Base-by-base conservation (phyloP, 768 basidiomycete species). In the Agaricus sinodeliciosus region DNA sequence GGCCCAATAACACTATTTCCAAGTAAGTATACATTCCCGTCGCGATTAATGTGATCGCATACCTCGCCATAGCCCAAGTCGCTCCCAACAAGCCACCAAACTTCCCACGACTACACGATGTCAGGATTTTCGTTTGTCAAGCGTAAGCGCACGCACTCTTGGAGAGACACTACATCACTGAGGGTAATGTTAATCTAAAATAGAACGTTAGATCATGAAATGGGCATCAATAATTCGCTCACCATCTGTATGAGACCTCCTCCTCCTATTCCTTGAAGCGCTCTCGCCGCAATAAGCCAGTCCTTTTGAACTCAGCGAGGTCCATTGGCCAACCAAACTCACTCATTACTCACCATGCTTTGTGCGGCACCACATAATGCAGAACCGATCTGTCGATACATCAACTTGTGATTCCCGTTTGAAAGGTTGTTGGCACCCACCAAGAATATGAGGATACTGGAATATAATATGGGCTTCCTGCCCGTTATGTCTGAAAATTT, bases 311-410 rank as follows among this genome's bases (percentile, higher is more conserved):
- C n/a, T 4, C n/a, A 25, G 7, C 9, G 36, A 2, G 48, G 36
- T 13, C 27, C 8, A n/a, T 11, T 42, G 15, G 9, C n/a, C 25
- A 31, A 40, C n/a, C 27, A 12, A 37, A 18, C 22, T 18, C 12
- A 9, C 4, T 22, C 15, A 18, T 51, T 37, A 62, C 63, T 51
- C 55, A 75, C 74, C 79, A 92, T 85, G 51, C 49, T 81, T 63
- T 92, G 85, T 0, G 90, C 88, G 0, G 87, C 85, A 12, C 90
- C 90, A 59, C 87, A 91, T 49, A 92, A 68, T 1, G 87, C 88
- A 5, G 87, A 89, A 18, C 87, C 88, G 57, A 90, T 67, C 86
- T 87, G 19, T 44, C 9, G 49, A 31, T 42, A 36, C 31, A 34
- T 41, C 6, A 42, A 48, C 44, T 48, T 7, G 36, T 39, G 9